These are phyloP conservation scores for Boletus subcaerulescens DNA, from an alignment of 768 basidiomycete genomes.

Conservation along the genomic window DNA sequence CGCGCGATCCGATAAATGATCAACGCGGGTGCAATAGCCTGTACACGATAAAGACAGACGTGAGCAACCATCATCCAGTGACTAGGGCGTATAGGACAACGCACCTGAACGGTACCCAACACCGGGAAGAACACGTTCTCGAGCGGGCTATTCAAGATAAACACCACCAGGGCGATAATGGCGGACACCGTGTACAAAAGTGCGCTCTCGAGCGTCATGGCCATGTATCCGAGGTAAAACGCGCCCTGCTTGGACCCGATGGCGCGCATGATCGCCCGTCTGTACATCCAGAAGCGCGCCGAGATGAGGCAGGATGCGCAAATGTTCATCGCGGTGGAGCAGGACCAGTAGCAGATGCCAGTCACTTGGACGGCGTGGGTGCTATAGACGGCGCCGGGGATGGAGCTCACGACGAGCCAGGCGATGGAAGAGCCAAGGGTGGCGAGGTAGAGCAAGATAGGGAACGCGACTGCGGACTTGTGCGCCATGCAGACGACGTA, in stretches of 20 bases:
- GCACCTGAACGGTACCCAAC: slow-evolving; percentile 20
- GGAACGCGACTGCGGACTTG: not conserved
- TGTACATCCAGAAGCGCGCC: slow-evolving; percentile 16
- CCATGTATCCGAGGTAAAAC: slow-evolving; percentile 24
- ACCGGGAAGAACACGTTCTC: slow-evolving; percentile 23
- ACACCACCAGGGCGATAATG: slow-evolving; percentile 11
- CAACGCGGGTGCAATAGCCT: slow-evolving; percentile 18
- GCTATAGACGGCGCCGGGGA: slow-evolving; percentile 18
- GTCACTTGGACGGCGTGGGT: slow-evolving; percentile 11
- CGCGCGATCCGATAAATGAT: slow-evolving; percentile 22
- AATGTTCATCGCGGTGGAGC: slow-evolving; percentile 16
- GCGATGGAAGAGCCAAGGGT: slow-evolving; percentile 15
- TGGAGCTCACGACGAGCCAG: slow-evolving; percentile 13
- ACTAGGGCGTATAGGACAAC: not conserved
- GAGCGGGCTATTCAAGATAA: slow-evolving; percentile 21
- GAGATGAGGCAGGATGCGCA: slow-evolving; percentile 15
- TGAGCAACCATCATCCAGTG: not conserved
- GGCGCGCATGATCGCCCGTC: slow-evolving; percentile 8
- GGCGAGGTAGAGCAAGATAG: slow-evolving; percentile 14
- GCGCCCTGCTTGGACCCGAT: slow-evolving; percentile 11
- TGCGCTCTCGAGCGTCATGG: slow-evolving; percentile 27
- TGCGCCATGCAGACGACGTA: slow-evolving; percentile 18
- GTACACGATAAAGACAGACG: not conserved
- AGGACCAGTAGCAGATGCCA: slow-evolving; percentile 14
- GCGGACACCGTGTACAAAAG: slow-evolving; percentile 14